Evolutionary conservation across 306 rosid species (phyloP).

Genomic region (Alnus rubra): DNA sequence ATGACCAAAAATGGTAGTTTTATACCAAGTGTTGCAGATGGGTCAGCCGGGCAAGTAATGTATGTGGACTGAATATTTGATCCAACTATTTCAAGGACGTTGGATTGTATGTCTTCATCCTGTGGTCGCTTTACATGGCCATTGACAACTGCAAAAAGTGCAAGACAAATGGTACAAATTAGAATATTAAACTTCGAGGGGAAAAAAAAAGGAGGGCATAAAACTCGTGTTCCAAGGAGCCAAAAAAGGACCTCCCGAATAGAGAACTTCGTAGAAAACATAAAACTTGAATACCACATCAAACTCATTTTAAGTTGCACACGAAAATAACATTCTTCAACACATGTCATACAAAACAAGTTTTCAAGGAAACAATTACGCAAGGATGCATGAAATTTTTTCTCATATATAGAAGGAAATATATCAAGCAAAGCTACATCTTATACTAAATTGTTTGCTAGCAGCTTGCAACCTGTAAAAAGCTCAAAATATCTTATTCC

Average conservation of each 20-base stretch:
- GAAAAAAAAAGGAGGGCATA: background rate
- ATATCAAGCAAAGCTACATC: background rate
- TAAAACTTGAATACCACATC: background rate
- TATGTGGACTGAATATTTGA: slow-evolving; percentile 87
- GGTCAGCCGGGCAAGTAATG: slow-evolving; percentile 97
- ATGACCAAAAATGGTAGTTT: slow-evolving; percentile 89
- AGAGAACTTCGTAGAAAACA: background rate
- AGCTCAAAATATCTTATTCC: slow-evolving; percentile 4
- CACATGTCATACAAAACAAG: background rate
- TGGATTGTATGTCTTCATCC: slow-evolving; percentile 95
- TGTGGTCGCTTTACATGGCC: slow-evolving; percentile 95
- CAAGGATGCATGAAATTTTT: background rate
- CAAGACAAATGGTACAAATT: slow-evolving; percentile 18
- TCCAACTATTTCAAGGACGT: slow-evolving; percentile 90
- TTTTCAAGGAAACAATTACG: background rate
- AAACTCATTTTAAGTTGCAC: background rate
- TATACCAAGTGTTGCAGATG: slow-evolving; percentile 90
- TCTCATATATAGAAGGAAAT: background rate
- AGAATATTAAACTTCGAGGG: background rate
- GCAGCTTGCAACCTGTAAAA: slow-evolving; percentile 2
- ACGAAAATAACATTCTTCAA: background rate
- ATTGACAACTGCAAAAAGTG: slow-evolving; percentile 55
- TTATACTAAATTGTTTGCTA: background rate
- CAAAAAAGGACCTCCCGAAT: background rate
- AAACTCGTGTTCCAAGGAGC: background rate